Base-by-base conservation (phyloP, 768 basidiomycete genomes). In the Termitomyces sp. region DNA sequence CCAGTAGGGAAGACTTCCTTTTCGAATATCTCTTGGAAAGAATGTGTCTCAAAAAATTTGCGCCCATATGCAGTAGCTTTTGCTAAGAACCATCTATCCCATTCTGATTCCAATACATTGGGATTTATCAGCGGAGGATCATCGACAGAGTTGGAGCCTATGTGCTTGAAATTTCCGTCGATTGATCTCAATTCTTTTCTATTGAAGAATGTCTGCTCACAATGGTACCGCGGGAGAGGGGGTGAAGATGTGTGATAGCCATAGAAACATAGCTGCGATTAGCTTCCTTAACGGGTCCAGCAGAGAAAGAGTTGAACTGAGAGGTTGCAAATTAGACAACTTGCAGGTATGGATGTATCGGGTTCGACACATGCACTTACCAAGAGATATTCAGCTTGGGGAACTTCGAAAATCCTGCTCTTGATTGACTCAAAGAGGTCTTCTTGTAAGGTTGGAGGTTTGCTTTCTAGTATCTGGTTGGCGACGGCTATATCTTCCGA, bases 161-260 rank as follows among this genome's bases (percentile, higher is more conserved):
- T 65, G 46, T 70, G 67, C 65, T 71, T 41, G 7, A 14, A 26
- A 22, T 8, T 36, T 26, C 4, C 20, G 7, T 48, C 4, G 26
- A 39, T 42, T 22, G 20, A 24, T 18, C 7, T 12, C 4, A 5
- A 26, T 37, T 31, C 29, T 16, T 20, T 41, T 41, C n/a, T 8
- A n/a, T 10, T 46, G 18, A 18, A 22, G 14, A 46, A 43, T 32
- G 4, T 31, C 34, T 12, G 51, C 65, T 59, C 48, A 73, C 72
- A 34, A 72, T 67, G 53, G 68, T 74, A 20, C 82, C 82, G 37
- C 79, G 74, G 24, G 79, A 79, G 47, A 78, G 63, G 2, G 77
- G 78, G 61, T 77, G 78, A 37, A 79, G 67, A 29, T 76, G 71
- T 22, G 69, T 68, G 16, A 69, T 57, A 10, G 67, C 68, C 56